Evolutionary conservation across 805 yeast species (phyloP), one percentile per base, ranked within the genome.

Genomic region (Suhomyces sp.): DNA sequence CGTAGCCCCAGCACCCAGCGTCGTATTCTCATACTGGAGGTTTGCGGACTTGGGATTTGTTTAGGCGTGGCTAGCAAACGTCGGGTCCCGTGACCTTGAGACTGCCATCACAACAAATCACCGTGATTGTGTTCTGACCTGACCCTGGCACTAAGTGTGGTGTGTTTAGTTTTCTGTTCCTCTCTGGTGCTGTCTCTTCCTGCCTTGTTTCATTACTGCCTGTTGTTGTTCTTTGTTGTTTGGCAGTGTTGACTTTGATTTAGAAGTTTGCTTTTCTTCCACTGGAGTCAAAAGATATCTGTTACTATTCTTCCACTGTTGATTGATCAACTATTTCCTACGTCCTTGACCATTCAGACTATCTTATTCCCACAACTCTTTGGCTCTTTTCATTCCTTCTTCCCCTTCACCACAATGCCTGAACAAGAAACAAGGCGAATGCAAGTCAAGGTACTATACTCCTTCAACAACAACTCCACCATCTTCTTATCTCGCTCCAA

Each of bases 391-490:
- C 14, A 25, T 25, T 24, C 12, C 10, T 22, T 21, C 12, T 20
- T 25, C 12, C 14, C 22, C 19, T 11, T 13, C 20, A 10, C 31
- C 32, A 25, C 39, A 35, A 53, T 53, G 58, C 35, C 39, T 30
- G 51, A 50, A 21, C 55, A 35, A 25, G 40, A 36, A 23, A 51
- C 54, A 44, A 54, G 58, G 38, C 61, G 63, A 42, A 68, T 68
- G 72, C 74, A 68, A 49, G 63, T 68, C 35, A 68, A 68, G 45
- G 69, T 68, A 39, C 54, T 68, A 49, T 68, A 68, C 41, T 65
- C 72, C 25, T 68, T 68, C 56, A 65, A 68, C 53, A 63, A 64
- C 48, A 62, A 60, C 48, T 40, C 63, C 29, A 65, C 72, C 5
- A 72, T 68, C 33, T 68, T 66, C 38, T 55, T 68, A 36, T 65